Evolutionary conservation across 2,329 filamentous ascomycete genomes (phyloP).

Genomic region (Aureobasidium sp.): DNA sequence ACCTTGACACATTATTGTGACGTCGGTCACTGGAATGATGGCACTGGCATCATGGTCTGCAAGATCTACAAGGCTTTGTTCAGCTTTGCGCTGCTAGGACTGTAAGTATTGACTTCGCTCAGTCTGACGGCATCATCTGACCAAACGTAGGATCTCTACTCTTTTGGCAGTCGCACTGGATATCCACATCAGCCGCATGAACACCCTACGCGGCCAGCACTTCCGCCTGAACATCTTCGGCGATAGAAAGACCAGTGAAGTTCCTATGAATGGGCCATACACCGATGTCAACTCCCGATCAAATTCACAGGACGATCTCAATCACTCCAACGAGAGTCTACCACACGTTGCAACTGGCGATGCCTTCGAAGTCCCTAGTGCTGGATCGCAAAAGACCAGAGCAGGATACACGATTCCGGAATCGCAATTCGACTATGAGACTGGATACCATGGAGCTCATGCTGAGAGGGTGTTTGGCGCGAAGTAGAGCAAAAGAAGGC

Average conservation of each 20-base stretch:
- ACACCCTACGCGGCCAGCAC: constrained; percentile 40
- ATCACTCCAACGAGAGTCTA: not conserved
- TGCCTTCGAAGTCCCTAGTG: constrained; percentile 24
- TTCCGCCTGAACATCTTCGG: constrained; percentile 32
- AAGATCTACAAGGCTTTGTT: constrained; percentile 52
- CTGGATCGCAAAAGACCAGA: constrained; percentile 12
- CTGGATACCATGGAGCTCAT: constrained; percentile 29
- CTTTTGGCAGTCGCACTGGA: constrained; percentile 42
- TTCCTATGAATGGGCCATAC: constrained; percentile 19
- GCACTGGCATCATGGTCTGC: constrained; percentile 47
- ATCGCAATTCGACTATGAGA: constrained; percentile 36
- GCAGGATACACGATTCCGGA: constrained; percentile 32
- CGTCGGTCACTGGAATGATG: constrained; percentile 42
- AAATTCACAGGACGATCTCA: constrained; percentile 13
- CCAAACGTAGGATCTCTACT: constrained; percentile 31
- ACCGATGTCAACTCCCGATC: constrained; percentile 17
- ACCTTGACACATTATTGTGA: constrained; percentile 46
- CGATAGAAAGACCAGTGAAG: not conserved
- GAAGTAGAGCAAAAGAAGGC: not conserved
- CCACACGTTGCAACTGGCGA: constrained; percentile 17
- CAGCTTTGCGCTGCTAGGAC: constrained; percentile 43
- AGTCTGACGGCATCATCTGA: not conserved
- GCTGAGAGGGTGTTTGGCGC: constrained; percentile 13
- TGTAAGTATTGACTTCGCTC: constrained; percentile 22
- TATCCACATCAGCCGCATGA: constrained; percentile 36